Conservation (phyloP, 148 eudicot species). For the Oxyria digyna region DNA sequence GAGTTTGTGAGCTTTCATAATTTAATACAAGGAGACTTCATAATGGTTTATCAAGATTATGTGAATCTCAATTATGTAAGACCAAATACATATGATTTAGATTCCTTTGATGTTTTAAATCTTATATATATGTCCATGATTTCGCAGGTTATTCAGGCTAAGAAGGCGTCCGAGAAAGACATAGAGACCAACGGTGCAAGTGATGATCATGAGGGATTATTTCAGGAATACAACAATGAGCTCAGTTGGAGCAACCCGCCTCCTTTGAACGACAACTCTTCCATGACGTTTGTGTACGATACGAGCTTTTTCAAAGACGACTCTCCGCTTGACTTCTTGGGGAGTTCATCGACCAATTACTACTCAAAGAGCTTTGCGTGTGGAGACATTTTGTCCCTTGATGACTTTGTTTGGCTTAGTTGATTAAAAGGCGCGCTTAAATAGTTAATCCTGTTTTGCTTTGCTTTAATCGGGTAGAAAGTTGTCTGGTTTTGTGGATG, state of each 20-base stretch:
- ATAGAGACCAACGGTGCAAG: conserved; percentile 6
- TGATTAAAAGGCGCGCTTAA: too few species aligned
- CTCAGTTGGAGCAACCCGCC: conserved; percentile 15
- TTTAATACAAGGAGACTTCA: conserved; percentile 46
- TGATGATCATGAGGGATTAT: conserved; percentile 2
- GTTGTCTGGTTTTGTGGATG: too few species aligned
- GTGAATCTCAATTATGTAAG: conserved; percentile 43
- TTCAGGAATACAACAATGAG: conserved; percentile 16
- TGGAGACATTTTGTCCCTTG: conserved; percentile 34
- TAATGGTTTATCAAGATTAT: conserved; percentile 46
- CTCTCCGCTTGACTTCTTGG: conserved; percentile 33
- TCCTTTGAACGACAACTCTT: too few species aligned
- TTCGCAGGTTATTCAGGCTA: conserved; percentile 47
- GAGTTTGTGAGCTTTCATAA: conserved; percentile 48
- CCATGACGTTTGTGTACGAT: conserved; percentile 37
- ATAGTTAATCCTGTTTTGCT: too few species aligned
- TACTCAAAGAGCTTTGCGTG: conserved; percentile 22
- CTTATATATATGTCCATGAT: too few species aligned
- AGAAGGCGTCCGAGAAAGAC: conserved; percentile 33
- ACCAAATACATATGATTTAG: background rate
- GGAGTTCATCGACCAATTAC: conserved; percentile 20
- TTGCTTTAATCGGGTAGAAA: too few species aligned
- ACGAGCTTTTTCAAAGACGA: conserved; percentile 31
- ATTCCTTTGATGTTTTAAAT: too few species aligned
- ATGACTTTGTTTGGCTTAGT: conserved; percentile 23